These are phyloP conservation scores for Cyclotella choctawhatcheeana DNA, from an alignment of 108 stramenopile genomes.

Conservation along the genomic window DNA sequence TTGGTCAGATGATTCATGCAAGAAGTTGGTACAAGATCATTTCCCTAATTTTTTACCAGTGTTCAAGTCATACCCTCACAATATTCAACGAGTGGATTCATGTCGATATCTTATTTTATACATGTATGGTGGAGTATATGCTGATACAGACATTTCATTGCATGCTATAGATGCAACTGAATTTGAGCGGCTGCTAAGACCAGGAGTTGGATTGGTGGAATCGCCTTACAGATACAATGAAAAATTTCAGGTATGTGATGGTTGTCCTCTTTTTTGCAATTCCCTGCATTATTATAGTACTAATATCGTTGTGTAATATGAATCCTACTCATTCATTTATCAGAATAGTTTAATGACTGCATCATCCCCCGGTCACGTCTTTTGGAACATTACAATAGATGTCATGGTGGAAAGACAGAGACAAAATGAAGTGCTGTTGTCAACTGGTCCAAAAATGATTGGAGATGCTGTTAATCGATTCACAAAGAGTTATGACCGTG, in stretches of 20 bases:
- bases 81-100: constrained; percentile 52
- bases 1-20: constrained; percentile 49
- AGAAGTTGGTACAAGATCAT: constrained; percentile 28
- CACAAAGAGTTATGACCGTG: neutral
- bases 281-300: too few relatives aligned
- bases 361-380: constrained; percentile 11
- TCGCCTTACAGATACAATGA: constrained; percentile 43
- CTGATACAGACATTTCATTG: constrained; percentile 32
- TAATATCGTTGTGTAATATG: too few relatives aligned
- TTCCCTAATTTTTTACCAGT: constrained; percentile 30
- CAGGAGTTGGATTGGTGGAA: constrained; percentile 35
- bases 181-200: constrained; percentile 12
- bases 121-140: constrained; percentile 45
- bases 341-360: constrained; percentile 41
- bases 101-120: constrained; percentile 44
- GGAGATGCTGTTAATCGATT: constrained; percentile 28
- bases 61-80: constrained; percentile 29
- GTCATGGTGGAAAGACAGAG: constrained; percentile 24
- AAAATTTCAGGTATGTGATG: too few relatives aligned
- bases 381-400: constrained; percentile 26
- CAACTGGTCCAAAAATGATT: constrained; percentile 39
- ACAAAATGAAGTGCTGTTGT: constrained; percentile 1
- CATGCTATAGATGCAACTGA: constrained; percentile 2
- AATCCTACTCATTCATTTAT: too few relatives aligned
- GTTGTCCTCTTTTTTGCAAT: too few relatives aligned